These are phyloP conservation scores for Turritis glabra DNA, from an alignment of 345 rosid genomes.

Conservation along the genomic window DNA sequence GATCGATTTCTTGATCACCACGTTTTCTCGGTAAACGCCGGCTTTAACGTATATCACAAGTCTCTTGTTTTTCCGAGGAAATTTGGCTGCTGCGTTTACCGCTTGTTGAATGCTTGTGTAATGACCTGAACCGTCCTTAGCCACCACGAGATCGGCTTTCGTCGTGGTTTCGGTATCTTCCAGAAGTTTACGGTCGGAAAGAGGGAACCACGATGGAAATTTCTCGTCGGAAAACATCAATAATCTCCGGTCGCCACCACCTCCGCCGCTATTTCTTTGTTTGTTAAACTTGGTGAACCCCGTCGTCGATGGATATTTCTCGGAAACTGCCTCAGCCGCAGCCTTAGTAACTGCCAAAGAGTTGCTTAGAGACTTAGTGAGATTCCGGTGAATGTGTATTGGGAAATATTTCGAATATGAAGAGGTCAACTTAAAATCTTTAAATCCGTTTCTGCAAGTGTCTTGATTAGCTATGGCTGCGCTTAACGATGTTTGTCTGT, in stretches of 20 bases:
- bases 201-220: conserved; percentile 71
- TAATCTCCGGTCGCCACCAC: conserved; percentile 46
- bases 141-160: conserved; percentile 69
- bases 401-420: conserved; percentile 47
- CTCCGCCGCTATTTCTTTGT: neutral
- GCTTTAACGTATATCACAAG: conserved; percentile 71
- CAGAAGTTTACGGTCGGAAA: conserved; percentile 60
- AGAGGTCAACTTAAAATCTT: conserved; percentile 51
- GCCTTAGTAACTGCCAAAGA: conserved; percentile 64
- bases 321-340: conserved; percentile 19
- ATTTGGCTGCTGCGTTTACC: conserved; percentile 48
- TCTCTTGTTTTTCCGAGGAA: conserved; percentile 42
- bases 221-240: conserved; percentile 40
- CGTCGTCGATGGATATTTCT: conserved; percentile 16
- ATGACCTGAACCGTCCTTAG: conserved; percentile 80
- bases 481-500: conserved; percentile 74
- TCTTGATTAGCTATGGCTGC: conserved; percentile 71
- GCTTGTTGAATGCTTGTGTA: conserved; percentile 67
- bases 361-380: conserved; percentile 70
- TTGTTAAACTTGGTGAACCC: conserved; percentile 22
- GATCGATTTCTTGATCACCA: conserved; percentile 56
- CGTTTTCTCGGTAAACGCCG: conserved; percentile 70
- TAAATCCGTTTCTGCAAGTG: conserved; percentile 73
- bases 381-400: conserved; percentile 39
- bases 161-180: conserved; percentile 28